phyloP scores from a whole-genome alignment of 768 basidiomycete genomes.

The Dioszegia hungarica region DNA sequence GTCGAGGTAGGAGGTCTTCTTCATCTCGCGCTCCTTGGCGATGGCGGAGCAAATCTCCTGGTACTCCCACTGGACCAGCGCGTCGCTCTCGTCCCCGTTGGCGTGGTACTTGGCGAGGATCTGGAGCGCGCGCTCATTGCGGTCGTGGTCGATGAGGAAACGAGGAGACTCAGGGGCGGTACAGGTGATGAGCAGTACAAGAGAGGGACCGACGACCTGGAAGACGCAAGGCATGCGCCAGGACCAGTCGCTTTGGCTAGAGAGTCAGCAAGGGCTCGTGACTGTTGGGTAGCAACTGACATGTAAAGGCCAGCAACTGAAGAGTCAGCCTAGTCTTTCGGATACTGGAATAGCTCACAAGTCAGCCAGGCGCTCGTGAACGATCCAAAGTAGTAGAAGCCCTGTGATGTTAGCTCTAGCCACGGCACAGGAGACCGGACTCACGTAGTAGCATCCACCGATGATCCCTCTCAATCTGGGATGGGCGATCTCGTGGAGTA shows the following conservation, averaged over 20 bases:
- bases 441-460: constrained; percentile 25
- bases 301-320: constrained; percentile 18
- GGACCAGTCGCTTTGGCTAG: constrained; percentile 18
- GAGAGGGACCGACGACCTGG: constrained; percentile 17
- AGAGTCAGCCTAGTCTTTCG: neutral
- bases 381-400: constrained; percentile 10
- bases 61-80: constrained; percentile 33
- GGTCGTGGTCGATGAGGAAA: constrained; percentile 28
- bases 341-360: neutral
- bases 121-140: constrained; percentile 25
- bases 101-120: constrained; percentile 39
- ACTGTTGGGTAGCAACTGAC: neutral
- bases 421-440: neutral
- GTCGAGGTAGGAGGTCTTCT: constrained; percentile 21
- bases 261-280: neutral
- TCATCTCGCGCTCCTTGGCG: constrained; percentile 22
- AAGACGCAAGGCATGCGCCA: constrained; percentile 26
- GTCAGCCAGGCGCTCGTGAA: constrained; percentile 7
- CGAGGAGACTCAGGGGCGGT: constrained; percentile 28
- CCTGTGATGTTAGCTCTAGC: neutral
- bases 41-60: constrained; percentile 29
- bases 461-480: constrained; percentile 26
- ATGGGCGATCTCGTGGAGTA: constrained; percentile 36
- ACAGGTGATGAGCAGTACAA: constrained; percentile 17
- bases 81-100: constrained; percentile 32